A percentile compares a stretch with the other conserved stretches of the same genome.
These are phyloP conservation scores for Puccinia triticina DNA, from an alignment of 1,284 basidiomycete species.

Conservation along the genomic window DNA sequence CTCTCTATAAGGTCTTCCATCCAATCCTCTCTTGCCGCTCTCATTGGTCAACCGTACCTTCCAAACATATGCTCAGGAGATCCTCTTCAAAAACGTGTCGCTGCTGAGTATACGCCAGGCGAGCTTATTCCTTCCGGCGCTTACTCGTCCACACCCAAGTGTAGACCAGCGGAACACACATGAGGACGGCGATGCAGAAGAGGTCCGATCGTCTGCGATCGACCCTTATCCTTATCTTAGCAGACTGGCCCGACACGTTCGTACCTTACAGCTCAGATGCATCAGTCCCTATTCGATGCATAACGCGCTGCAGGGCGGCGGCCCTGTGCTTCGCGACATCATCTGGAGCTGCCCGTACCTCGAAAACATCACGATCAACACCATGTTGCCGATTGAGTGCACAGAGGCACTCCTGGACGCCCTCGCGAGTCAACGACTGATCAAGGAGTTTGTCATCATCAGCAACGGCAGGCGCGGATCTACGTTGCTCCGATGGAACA, in stretches of 20 bases:
- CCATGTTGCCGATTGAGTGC: not conserved
- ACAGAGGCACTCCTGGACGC: conserved; percentile 1
- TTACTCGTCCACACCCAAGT: not conserved
- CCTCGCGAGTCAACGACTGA: not conserved
- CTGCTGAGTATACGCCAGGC: not conserved
- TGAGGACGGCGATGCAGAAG: not conserved
- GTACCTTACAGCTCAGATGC: not conserved
- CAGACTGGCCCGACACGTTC: not conserved
- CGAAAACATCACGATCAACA: conserved; percentile 7
- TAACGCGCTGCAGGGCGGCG: conserved; percentile 17
- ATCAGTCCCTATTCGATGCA: not conserved
- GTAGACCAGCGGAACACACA: too few relatives aligned
- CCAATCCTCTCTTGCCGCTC: not conserved
- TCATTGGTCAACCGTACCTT: conserved; percentile 16
- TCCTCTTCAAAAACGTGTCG: not conserved
- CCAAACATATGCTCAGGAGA: conserved; percentile 14
- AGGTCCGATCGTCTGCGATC: not conserved
- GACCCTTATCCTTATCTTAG: not conserved
- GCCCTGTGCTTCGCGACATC: not conserved
- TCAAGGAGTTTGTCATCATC: conserved; percentile 20
- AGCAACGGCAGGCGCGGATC: not conserved
- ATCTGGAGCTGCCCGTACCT: not conserved
- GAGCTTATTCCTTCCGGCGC: not conserved
- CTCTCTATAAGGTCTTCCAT: conserved; percentile 13
- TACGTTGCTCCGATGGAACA: not conserved